Conservation (phyloP, 2,329 filamentous ascomycete genomes). For the Knoxdaviesia proteae region DNA sequence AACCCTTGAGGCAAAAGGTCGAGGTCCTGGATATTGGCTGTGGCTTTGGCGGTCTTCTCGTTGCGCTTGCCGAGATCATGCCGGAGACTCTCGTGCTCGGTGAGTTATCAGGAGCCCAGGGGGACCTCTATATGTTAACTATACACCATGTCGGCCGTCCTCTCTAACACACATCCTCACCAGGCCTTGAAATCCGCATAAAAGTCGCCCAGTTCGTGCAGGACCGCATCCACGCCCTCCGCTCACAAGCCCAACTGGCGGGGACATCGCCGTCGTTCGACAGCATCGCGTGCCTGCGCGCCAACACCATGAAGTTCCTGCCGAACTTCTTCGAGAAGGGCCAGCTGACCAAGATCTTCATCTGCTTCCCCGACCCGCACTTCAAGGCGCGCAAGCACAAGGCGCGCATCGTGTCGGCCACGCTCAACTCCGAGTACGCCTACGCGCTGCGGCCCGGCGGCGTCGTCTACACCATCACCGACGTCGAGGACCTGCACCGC, state of each 20-base stretch:
- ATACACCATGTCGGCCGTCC: too few relatives aligned
- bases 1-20: conserved; percentile 33
- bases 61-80: conserved; percentile 63
- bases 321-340: conserved; percentile 79
- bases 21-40: conserved; percentile 95
- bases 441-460: conserved; percentile 69
- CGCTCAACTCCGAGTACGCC: conserved; percentile 82
- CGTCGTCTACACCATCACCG: conserved; percentile 86
- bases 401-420: conserved; percentile 75
- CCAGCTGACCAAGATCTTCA: conserved; percentile 80
- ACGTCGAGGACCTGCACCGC: conserved; percentile 78
- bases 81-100: conserved; percentile 70
- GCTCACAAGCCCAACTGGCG: conserved; percentile 34
- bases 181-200: conserved; percentile 78
- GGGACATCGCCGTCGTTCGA: conserved; percentile 36
- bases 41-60: conserved; percentile 78
- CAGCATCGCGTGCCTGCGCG: conserved; percentile 73
- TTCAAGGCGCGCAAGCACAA: conserved; percentile 98
- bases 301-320: conserved; percentile 98
- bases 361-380: conserved; percentile 96
- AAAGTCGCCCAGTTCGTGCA: conserved; percentile 83
- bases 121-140: background rate
- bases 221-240: conserved; percentile 66
- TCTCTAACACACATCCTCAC: conserved; percentile 3
- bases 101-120: conserved; percentile 15